These are phyloP conservation scores for Oryza glumipatula DNA, from an alignment of 176 grass and related monocot genomes.

Conservation along the genomic window DNA sequence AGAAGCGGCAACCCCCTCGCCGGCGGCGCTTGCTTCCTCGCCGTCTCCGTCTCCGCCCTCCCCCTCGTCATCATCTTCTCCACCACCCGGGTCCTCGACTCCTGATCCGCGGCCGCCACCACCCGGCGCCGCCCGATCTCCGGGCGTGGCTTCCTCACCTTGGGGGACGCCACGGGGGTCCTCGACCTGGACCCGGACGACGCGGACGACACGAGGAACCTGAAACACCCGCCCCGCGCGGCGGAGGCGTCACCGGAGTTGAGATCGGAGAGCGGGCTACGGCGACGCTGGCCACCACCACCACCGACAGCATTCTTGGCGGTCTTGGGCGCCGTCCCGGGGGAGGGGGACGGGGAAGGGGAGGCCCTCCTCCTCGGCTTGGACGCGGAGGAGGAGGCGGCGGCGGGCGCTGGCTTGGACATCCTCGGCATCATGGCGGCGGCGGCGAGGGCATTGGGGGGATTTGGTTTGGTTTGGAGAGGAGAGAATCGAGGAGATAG, in stretches of 20 bases:
- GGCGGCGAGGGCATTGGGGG: background rate
- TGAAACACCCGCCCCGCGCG: slow-evolving; percentile 52
- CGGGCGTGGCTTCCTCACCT: background rate
- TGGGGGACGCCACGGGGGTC: background rate
- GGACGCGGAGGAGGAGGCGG: slow-evolving; percentile 21
- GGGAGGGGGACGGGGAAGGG: slow-evolving; percentile 32
- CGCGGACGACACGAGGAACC: slow-evolving; percentile 55
- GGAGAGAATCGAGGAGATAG: background rate
- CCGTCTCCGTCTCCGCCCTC: background rate
- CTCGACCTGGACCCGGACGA: slow-evolving; percentile 34
- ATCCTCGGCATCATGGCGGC: slow-evolving; percentile 33
- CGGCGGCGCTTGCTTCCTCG: slow-evolving; percentile 27
- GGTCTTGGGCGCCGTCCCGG: slow-evolving; percentile 45
- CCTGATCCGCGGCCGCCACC: slow-evolving; percentile 30
- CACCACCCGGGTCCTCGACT: slow-evolving; percentile 6
- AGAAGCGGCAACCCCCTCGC: background rate
- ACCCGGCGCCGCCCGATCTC: background rate
- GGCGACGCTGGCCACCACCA: slow-evolving; percentile 31
- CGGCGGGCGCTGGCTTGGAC: slow-evolving; percentile 1
- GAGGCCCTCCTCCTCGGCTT: slow-evolving; percentile 26
- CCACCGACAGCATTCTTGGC: slow-evolving; percentile 25
- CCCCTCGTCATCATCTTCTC: background rate
- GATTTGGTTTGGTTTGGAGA: slow-evolving; percentile 13
- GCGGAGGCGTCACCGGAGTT: slow-evolving; percentile 47
- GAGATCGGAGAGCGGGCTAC: slow-evolving; percentile 66